phyloP scores from a whole-genome alignment of 176 grass and related monocot species.

The Eragrostis nindensis region DNA sequence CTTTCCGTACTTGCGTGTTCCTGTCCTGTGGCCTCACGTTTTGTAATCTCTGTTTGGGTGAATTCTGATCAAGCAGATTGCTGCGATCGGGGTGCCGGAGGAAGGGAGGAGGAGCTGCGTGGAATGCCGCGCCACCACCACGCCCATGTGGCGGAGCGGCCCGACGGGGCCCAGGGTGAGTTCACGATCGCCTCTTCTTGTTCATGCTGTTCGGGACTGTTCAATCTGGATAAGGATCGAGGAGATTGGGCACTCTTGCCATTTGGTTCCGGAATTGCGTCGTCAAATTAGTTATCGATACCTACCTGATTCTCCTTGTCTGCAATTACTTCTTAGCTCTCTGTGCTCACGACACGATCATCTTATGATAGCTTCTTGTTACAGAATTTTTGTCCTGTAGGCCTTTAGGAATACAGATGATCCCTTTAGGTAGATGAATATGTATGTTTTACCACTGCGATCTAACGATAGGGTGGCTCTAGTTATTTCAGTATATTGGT shows the following conservation, averaged over 20 bases:
- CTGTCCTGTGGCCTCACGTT: background rate
- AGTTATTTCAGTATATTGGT: background rate
- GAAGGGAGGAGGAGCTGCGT: conserved; percentile 65
- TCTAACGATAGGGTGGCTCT: background rate
- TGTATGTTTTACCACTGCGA: background rate
- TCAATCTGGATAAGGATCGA: background rate
- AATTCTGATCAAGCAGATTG: conserved; percentile 11
- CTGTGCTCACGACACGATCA: background rate
- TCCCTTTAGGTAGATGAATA: too few species aligned
- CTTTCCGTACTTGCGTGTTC: background rate
- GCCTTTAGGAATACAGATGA: background rate
- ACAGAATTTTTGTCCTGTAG: background rate
- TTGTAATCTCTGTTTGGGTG: background rate
- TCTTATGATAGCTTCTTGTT: background rate
- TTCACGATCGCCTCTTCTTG: background rate
- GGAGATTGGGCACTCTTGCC: background rate
- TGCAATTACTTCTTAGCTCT: background rate
- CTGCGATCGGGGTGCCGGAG: conserved; percentile 34
- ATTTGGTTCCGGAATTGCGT: background rate
- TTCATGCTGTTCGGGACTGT: background rate
- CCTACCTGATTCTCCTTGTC: background rate
- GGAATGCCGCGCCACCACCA: conserved; percentile 73
- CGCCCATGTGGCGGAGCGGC: conserved; percentile 80
- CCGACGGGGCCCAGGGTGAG: conserved; percentile 77
- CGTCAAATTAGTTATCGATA: background rate